Evolutionary conservation across 2,329 filamentous ascomycete species (phyloP).

Genomic region (Lasiodiplodia theobromae): DNA sequence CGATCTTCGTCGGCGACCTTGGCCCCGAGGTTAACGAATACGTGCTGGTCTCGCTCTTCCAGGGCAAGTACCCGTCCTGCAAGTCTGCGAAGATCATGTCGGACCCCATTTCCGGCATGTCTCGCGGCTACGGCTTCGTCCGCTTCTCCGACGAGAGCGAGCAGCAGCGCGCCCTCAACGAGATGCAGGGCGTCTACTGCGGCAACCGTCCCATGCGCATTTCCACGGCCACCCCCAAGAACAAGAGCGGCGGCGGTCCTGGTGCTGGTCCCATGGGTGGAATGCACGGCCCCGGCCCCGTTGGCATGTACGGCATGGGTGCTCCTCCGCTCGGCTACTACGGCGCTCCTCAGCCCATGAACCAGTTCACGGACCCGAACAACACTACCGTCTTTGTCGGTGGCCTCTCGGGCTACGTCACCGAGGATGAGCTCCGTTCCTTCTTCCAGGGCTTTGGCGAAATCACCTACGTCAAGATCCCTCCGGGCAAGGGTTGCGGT

Average conservation of each 20-base stretch:
- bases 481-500: slow-evolving; percentile 96
- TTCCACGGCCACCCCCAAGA: slow-evolving; percentile 97
- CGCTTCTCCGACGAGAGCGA: slow-evolving; percentile 95
- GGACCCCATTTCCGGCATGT: slow-evolving; percentile 96
- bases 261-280: slow-evolving; percentile 59
- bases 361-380: slow-evolving; percentile 99
- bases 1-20: slow-evolving; percentile 97
- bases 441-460: slow-evolving; percentile 99
- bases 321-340: slow-evolving; percentile 72
- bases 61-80: slow-evolving; percentile 94
- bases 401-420: slow-evolving; percentile 95
- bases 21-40: slow-evolving; percentile 99
- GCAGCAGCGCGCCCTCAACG: slow-evolving; percentile 91
- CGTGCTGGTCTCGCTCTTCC: slow-evolving; percentile 95
- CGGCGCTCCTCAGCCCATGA: slow-evolving; percentile 83
- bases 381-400: slow-evolving; percentile 99
- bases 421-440: slow-evolving; percentile 97
- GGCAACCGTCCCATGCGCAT: slow-evolving; percentile 99
- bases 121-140: slow-evolving; percentile 96
- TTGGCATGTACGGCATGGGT: slow-evolving; percentile 74
- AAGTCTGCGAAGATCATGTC: slow-evolving; percentile 99
- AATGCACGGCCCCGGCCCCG: slow-evolving; percentile 57
- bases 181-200: slow-evolving; percentile 99
- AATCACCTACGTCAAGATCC: slow-evolving; percentile 99
- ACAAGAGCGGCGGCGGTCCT: slow-evolving; percentile 67